Percentiles rank a stretch among this genome's conserved stretches.
phyloP scores from a whole-genome alignment of 345 rosid species.

The Trapa bicornis region DNA sequence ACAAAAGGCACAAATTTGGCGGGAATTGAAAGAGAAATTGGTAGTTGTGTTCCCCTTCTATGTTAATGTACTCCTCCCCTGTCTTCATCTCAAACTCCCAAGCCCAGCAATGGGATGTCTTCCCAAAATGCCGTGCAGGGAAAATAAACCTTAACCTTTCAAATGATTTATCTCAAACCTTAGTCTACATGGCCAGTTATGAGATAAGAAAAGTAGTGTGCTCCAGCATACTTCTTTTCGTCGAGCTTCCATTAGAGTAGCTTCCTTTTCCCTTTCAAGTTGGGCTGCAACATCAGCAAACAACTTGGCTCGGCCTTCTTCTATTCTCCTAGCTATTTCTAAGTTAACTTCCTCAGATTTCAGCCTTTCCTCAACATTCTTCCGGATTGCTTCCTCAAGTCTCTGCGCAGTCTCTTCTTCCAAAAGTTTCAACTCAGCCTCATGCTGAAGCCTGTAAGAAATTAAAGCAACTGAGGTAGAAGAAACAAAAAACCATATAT shows the following conservation, averaged over 20 bases:
- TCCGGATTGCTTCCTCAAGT: constrained; percentile 62
- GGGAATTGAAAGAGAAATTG: not conserved
- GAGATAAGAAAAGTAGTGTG: constrained; percentile 1
- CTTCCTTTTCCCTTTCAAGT: constrained; percentile 55
- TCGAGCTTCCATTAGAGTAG: constrained; percentile 60
- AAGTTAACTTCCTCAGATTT: constrained; percentile 35
- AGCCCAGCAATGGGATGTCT: not conserved
- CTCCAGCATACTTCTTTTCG: constrained; percentile 42
- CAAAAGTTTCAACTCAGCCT: constrained; percentile 46
- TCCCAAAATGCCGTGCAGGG: not conserved
- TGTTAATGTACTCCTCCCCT: not conserved
- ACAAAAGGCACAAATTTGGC: not conserved
- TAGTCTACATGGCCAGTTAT: not conserved
- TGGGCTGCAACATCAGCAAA: constrained; percentile 45
- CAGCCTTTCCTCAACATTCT: constrained; percentile 65
- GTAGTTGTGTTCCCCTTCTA: not conserved
- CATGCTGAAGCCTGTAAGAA: constrained; percentile 40
- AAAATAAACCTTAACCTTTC: not conserved
- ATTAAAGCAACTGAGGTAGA: constrained; percentile 1
- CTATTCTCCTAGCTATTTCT: constrained; percentile 46
- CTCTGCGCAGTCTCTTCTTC: constrained; percentile 72
- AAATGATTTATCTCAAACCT: not conserved
- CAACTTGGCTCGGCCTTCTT: constrained; percentile 58
- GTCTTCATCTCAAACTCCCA: not conserved
- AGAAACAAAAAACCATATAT: not conserved